Evolutionary conservation across 2,329 filamentous ascomycete species (phyloP).

Genomic region (Elsinoe batatas): DNA sequence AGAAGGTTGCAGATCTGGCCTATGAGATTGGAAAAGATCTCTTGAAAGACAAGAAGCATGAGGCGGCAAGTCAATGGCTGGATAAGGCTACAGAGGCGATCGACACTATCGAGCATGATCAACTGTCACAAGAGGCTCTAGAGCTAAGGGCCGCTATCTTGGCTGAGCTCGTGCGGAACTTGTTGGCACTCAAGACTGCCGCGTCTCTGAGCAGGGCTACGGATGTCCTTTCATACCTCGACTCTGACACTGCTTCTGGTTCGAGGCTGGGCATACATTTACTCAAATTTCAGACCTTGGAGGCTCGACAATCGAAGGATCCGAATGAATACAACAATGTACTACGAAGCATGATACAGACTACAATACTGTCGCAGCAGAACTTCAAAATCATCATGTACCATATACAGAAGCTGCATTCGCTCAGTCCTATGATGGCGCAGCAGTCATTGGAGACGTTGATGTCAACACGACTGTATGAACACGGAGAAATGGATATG

Average conservation of each 20-base stretch:
- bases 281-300: conserved; percentile 58
- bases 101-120: conserved; percentile 44
- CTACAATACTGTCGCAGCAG: conserved; percentile 49
- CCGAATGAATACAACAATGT: conserved; percentile 37
- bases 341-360: conserved; percentile 52
- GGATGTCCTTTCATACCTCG: conserved; percentile 48
- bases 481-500: conserved; percentile 45
- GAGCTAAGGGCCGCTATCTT: conserved; percentile 59
- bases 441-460: conserved; percentile 52
- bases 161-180: conserved; percentile 38
- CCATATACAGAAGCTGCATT: conserved; percentile 56
- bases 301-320: conserved; percentile 30
- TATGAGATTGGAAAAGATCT: conserved; percentile 62
- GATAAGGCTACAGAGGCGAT: conserved; percentile 55
- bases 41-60: conserved; percentile 42
- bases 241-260: conserved; percentile 49
- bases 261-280: conserved; percentile 57
- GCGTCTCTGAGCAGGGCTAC: conserved; percentile 44
- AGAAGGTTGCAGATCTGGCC: conserved; percentile 57
- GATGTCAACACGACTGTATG: conserved; percentile 47
- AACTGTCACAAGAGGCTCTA: conserved; percentile 48
- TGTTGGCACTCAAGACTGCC: conserved; percentile 8
- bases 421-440: conserved; percentile 30
- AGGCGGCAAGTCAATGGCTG: conserved; percentile 60
- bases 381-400: conserved; percentile 57